These are phyloP conservation scores for Rhododendron griersonianum DNA, from an alignment of 148 eudicot species.

Conservation along the genomic window DNA sequence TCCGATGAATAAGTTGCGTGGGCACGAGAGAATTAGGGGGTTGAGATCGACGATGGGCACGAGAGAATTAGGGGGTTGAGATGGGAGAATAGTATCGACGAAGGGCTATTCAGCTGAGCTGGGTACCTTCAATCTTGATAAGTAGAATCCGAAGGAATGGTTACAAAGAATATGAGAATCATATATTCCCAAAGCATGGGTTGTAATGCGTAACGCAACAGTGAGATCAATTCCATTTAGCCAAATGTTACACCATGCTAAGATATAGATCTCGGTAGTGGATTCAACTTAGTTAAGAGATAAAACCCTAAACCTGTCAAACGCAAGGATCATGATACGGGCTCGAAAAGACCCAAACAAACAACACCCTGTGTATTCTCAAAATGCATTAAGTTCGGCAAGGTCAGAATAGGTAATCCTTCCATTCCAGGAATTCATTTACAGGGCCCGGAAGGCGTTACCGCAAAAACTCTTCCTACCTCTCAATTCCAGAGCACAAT, in stretches of 20 bases:
- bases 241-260: not conserved
- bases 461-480: not conserved
- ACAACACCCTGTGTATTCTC: not conserved
- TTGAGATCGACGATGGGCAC: not conserved
- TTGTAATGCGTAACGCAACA: not conserved
- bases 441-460: not conserved
- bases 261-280: not conserved
- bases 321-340: not conserved
- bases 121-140: not conserved
- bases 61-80: not conserved
- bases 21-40: not conserved
- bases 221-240: not conserved
- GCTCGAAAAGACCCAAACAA: not conserved
- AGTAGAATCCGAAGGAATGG: not conserved
- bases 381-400: not conserved
- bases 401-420: not conserved
- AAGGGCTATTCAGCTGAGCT: not conserved
- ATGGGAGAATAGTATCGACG: not conserved
- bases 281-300: not conserved
- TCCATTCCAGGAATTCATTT: conserved; percentile 1
- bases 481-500: not conserved
- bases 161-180: not conserved
- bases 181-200: not conserved
- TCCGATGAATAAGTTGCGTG: not conserved
- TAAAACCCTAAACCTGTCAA: not conserved